Base-by-base conservation (phyloP, 257 asterid species). In the Henckelia pumila region DNA sequence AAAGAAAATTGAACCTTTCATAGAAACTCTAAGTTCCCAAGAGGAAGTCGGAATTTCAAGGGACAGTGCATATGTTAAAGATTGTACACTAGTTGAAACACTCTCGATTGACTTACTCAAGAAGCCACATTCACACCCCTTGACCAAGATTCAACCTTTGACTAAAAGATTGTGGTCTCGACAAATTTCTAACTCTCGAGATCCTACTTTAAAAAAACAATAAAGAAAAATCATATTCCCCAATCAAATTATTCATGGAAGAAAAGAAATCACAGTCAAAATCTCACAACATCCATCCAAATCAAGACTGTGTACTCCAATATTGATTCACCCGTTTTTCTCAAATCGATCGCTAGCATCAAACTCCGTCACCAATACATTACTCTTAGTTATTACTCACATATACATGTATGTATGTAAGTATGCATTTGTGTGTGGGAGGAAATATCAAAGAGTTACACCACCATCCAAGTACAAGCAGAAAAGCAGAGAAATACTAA, bases 91-190 rank as follows among this genome's bases (percentile, higher is more conserved):
- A 9, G 44, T 8, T 9, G 44, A 35, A 28, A 35, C 44, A 35
- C 3, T 16, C 55, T 5, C 2, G 8, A 47, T 17, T 47, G 55
- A 8, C 55, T 47, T 47, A 47, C 21, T 47, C 5, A 47, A 47
- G 55, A 20, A 16, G 8, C 4, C 20, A 47, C 20, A 4, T 47
- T 40, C 16, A 14, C 52, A 40, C 7, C 52, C 10, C 52, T 53
- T 64, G 58, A 52, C 25, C 75, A 6, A 35, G 8, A 68, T 47
- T 26, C 37, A 21, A 62, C 56, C 57, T 53, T 67, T 50, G 25
- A 67, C 68, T 44, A 67, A 44, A 52, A 72, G 56, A 19, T 16
- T 19, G 30, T 11, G 21, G 68, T 19, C 73, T 60, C 40, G 63
- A 44, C 72, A 57, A 49, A 25, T 20, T 44, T 23, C 56, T 25